Evolutionary conservation across 1,139 yeast genomes (phyloP), one percentile per base, ranked within the genome.

Genomic region (Suhomyces bokatorum): DNA sequence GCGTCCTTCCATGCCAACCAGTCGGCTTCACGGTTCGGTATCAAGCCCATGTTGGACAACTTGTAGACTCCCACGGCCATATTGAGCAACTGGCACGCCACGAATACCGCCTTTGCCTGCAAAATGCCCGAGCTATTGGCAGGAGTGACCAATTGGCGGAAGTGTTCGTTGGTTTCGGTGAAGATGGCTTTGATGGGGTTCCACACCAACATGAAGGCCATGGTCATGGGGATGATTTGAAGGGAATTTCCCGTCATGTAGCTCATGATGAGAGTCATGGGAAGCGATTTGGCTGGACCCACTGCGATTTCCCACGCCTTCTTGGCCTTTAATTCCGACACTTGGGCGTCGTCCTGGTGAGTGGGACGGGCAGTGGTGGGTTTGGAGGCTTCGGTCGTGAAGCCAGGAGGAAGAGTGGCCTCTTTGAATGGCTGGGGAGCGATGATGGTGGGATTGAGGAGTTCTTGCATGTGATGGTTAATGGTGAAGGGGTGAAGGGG

Each of bases 181-280:
- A 84, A 64, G 2, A 93, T 82, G 29, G 95, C 88, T 56, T 81
- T 84, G 34, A 88, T 57, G 0, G 98, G 96, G 37, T 81, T 84
- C 55, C 85, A 78, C 53, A 93, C 80, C 57, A 93, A 72, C 89
- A 86, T 88, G 34, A 87, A 66, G 0, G 97, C 87, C 88, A 90
- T 91, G 67, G 90, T 85, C 45, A 93, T 85, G 5, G 97, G 95
- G 48, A 93, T 90, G 52, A 93, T 77, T 58, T 93, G 98, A 26
- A 93, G 69, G 6, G 96, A 82, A 57, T 87, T 86, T 28, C 99
- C 99, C 2, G 97, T 83, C 90, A 93, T 88, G 64, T 89, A 93
- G 49, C 91, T 83, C 96, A 93, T 89, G 45, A 89, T 70, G 47
- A 87, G 63, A 57, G 89, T 93, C 95, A 90, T 87, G 5, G 97